Evolutionary conservation across 768 basidiomycete genomes (phyloP).

Genomic region (Psilocybe azurescens): DNA sequence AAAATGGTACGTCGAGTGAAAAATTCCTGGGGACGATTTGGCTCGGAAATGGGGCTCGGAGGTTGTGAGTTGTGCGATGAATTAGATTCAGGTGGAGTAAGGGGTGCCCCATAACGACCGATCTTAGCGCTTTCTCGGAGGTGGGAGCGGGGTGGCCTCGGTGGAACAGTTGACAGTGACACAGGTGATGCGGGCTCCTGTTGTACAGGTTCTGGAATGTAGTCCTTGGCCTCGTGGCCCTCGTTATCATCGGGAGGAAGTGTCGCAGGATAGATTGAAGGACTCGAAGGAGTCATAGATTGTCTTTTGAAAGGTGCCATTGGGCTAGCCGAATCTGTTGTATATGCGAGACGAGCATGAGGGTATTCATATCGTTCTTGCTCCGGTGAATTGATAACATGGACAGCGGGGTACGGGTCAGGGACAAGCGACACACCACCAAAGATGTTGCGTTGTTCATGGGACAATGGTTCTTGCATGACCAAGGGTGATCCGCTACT

Average conservation of each 20-base stretch:
- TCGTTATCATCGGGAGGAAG: conserved; percentile 42
- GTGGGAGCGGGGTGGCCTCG: conserved; percentile 34
- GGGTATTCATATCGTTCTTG: conserved; percentile 11
- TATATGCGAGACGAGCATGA: conserved; percentile 16
- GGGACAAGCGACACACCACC: conserved; percentile 19
- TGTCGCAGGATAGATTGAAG: conserved; percentile 55
- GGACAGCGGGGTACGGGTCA: conserved; percentile 24
- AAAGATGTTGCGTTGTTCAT: conserved; percentile 15
- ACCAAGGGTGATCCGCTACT: conserved; percentile 13
- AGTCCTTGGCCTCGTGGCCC: conserved; percentile 13
- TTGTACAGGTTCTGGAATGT: background rate
- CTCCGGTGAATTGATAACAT: conserved; percentile 14
- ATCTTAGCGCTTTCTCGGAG: conserved; percentile 30
- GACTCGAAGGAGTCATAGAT: conserved; percentile 48
- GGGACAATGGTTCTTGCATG: conserved; percentile 9
- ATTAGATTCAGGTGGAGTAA: conserved; percentile 46
- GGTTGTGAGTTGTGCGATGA: conserved; percentile 38
- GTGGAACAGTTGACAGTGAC: conserved; percentile 23
- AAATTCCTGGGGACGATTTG: conserved; percentile 26
- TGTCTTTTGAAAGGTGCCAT: conserved; percentile 23
- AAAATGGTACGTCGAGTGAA: conserved; percentile 41
- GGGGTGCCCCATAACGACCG: conserved; percentile 25
- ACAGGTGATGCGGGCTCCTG: conserved; percentile 9
- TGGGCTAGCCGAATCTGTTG: conserved; percentile 11
- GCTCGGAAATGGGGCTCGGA: conserved; percentile 28